phyloP scores from a whole-genome alignment of 768 basidiomycete species.

The Kwoniella sp. region DNA sequence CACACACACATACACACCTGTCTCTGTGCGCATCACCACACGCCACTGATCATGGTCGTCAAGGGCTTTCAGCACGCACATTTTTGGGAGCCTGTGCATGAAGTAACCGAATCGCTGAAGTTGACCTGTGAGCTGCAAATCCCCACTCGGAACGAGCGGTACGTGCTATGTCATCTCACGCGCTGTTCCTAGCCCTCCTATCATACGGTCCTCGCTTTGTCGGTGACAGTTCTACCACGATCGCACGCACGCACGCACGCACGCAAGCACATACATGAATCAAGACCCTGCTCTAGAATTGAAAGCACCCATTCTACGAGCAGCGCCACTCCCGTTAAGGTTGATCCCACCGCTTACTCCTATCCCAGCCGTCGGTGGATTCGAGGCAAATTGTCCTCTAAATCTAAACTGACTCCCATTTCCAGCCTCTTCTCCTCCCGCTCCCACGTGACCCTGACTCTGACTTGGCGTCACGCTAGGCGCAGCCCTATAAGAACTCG shows the following conservation, averaged over 20 bases:
- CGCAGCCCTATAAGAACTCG: neutral
- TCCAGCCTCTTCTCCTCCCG: neutral
- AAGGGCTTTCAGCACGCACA: neutral
- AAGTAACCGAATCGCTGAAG: too few species aligned
- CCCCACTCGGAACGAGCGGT: too few species aligned
- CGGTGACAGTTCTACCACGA: too few species aligned
- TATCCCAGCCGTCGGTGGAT: slow-evolving; percentile 37
- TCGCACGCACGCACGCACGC: neutral
- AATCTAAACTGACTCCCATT: slow-evolving; percentile 37
- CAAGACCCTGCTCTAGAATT: slow-evolving; percentile 8
- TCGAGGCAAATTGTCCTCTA: slow-evolving; percentile 47
- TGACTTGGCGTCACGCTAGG: slow-evolving; percentile 6
- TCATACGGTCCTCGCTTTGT: too few species aligned
- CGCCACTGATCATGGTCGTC: neutral
- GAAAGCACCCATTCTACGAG: slow-evolving; percentile 7
- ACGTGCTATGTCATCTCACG: too few species aligned
- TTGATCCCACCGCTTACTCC: slow-evolving; percentile 4
- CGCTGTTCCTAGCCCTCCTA: too few species aligned
- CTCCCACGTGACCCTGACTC: slow-evolving; percentile 11
- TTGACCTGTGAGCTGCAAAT: too few species aligned
- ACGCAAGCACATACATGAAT: neutral
- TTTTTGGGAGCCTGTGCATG: too few species aligned
- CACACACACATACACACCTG: neutral
- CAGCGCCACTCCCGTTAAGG: neutral
- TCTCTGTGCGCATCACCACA: neutral